A percentile compares a stretch with the other conserved stretches of the same genome.
These are phyloP conservation scores for Hyaloperonospora arabidopsidis DNA, from an alignment of 352 stramenopile species.

Conservation along the genomic window DNA sequence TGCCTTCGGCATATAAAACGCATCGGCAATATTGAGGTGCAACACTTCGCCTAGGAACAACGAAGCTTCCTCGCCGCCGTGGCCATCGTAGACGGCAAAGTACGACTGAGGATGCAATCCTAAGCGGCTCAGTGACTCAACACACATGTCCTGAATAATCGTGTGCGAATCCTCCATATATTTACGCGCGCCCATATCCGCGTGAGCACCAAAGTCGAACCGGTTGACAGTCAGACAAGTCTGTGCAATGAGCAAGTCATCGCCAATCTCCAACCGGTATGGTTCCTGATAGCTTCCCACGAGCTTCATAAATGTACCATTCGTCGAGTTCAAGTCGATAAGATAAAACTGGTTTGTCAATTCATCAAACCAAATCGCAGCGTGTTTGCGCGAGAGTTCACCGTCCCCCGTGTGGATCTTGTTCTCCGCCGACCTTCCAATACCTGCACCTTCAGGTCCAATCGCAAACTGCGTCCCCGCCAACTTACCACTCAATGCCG, in stretches of 20 bases:
- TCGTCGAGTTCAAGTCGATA: constrained; percentile 83
- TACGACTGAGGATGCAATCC: constrained; percentile 86
- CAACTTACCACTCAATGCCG: constrained; percentile 56
- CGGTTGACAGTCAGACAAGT: constrained; percentile 95
- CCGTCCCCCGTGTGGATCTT: constrained; percentile 91
- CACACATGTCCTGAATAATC: constrained; percentile 88
- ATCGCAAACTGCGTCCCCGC: constrained; percentile 69
- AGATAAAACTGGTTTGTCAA: constrained; percentile 73
- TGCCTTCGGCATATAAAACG: constrained; percentile 47
- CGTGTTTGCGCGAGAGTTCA: constrained; percentile 92
- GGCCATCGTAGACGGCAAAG: constrained; percentile 95
- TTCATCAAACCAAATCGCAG: constrained; percentile 87
- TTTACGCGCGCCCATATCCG: constrained; percentile 89
- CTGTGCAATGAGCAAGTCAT: constrained; percentile 93
- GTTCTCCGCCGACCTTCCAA: constrained; percentile 84
- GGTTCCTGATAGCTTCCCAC: constrained; percentile 88
- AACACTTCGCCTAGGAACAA: constrained; percentile 79
- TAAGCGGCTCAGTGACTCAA: constrained; percentile 42
- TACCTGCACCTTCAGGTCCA: constrained; percentile 77
- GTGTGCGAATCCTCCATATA: constrained; percentile 95
- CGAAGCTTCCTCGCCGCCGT: constrained; percentile 91
- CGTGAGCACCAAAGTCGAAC: constrained; percentile 94
- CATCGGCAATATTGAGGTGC: constrained; percentile 58
- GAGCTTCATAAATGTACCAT: constrained; percentile 95
- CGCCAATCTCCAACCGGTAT: constrained; percentile 89